Evolutionary conservation across 345 rosid genomes (phyloP), one percentile per base, ranked within the genome.

Genomic region (Salix exigua): DNA sequence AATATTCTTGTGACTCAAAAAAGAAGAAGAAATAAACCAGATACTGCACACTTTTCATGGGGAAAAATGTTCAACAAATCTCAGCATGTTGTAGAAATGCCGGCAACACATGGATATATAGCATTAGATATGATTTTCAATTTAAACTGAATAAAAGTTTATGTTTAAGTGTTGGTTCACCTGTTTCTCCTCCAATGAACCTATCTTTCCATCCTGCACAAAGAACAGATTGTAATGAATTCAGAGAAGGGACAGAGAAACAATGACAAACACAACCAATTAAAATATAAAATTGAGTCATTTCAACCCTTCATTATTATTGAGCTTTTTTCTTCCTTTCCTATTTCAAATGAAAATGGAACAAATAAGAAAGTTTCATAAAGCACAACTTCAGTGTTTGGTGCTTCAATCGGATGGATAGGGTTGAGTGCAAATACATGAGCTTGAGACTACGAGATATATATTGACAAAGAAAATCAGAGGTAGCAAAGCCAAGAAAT

Each of bases 121-220:
- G 50, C 7, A 25, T 10, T 9, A 12, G 28, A 38, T 3, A 33
- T 72, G 23, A 4, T 26, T 28, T 16, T 26, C 25, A 16, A 16
- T 25, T 58, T 68, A 42, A 62, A 19, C 68, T 18, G 7, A 30
- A 35, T 4, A 63, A 5, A 58, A 8, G 19, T 55, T 40, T 50
- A 25, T 18, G 31, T 21, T 25, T n/a, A 55, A n/a, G 62, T 55
- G 71, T 11, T 40, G 67, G 26, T 66, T 80, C 83, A 94, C 98
- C 97, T 94, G 98, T 81, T 94, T 92, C 84, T 83, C 83, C 75
- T 88, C 94, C 88, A 94, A 79, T 63, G 91, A 83, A 74, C 80
- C 90, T 71, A 94, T 78, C 87, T 87, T 91, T 28, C 92, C 92
- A 87, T 87, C 98, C 98, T 94, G 96, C 80, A 84, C 84, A 16